Base-by-base conservation (phyloP, 139 green algal species). In the Raphidocelis subcapitata region DNA sequence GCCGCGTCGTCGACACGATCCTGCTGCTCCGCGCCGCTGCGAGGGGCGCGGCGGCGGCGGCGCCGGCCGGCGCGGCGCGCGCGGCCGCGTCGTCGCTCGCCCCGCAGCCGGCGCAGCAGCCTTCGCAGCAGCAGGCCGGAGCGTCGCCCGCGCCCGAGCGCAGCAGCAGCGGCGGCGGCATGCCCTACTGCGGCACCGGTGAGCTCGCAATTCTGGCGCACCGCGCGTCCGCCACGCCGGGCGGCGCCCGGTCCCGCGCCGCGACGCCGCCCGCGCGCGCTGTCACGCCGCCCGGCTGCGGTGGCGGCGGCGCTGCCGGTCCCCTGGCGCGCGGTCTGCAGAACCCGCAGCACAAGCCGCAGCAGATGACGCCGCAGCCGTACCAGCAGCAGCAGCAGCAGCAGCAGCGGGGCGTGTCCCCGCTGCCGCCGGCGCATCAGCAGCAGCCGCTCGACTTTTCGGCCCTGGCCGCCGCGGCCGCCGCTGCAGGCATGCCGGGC, bases 1-100 rank as follows among this genome's bases (percentile, higher is more conserved):
- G 72, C 1, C 72, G 68, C 49, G 81, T 94, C 32, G 79, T 72
- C 23, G 81, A 91, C 57, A 92, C 87, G 84, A 20, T 93, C 12
- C 72, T 93, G 46, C 86, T 74, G 33, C 69, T 91, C 24, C 72
- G 31, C 5, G 32, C 51, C 3, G 37, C 33, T 8, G 54, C 54
- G 20, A 10, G 12, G 12, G 24, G 54, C 54, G 54, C 54, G 10
- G 54, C 54, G 10, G 23, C 54, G 21, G 23, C 10, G 10, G 21
- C 54, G 10, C 54, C 10, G 24, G 24, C 54, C 5, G 10, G 14
- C 5, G 10, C 10, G 5, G 4, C 54, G 54, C 10, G 23, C 10
- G 54, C 41, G 8, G 41, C 41, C 8, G 8, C 8, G 41, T 49
- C 41, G 41, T 12, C 41, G 41, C 41, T 49, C 12, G 41, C 41